Evolutionary conservation across 176 grass and related monocot species (phyloP).

Genomic region (Eleusine coracana): DNA sequence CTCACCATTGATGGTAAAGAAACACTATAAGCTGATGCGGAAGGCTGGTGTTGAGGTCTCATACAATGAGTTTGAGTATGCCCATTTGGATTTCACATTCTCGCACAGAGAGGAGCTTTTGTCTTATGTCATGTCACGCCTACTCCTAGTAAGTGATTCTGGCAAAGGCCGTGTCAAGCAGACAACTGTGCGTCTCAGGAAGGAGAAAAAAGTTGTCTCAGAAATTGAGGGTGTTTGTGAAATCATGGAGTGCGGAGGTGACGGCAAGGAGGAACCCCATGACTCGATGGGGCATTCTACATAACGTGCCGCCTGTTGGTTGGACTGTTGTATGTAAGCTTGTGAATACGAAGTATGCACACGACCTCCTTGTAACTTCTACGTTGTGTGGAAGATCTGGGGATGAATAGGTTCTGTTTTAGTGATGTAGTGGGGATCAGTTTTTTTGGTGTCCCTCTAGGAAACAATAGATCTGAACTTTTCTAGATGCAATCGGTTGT

Average conservation of each 20-base stretch:
- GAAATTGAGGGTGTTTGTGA: conserved; percentile 28
- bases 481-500: neutral
- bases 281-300: neutral
- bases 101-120: conserved; percentile 92
- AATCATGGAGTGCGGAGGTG: neutral
- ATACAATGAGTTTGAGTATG: conserved; percentile 96
- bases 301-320: neutral
- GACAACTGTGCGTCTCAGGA: conserved; percentile 51
- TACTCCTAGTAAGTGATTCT: conserved; percentile 44
- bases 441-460: conserved; percentile 38
- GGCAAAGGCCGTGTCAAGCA: conserved; percentile 51
- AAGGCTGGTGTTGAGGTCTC: conserved; percentile 72
- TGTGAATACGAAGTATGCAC: conserved; percentile 47
- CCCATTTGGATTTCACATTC: conserved; percentile 98
- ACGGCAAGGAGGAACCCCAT: conserved; percentile 13
- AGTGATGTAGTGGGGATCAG: conserved; percentile 28
- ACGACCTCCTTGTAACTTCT: neutral
- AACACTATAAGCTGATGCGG: conserved; percentile 84
- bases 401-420: conserved; percentile 13
- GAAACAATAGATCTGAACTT: conserved; percentile 24
- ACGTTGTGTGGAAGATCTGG: conserved; percentile 32
- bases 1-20: conserved; percentile 91
- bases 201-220: conserved; percentile 43
- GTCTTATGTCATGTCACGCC: conserved; percentile 83
- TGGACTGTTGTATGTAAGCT: conserved; percentile 20